Evolutionary conservation across 2,329 filamentous ascomycete genomes (phyloP).

Genomic region (Arthrobotrys conoides): DNA sequence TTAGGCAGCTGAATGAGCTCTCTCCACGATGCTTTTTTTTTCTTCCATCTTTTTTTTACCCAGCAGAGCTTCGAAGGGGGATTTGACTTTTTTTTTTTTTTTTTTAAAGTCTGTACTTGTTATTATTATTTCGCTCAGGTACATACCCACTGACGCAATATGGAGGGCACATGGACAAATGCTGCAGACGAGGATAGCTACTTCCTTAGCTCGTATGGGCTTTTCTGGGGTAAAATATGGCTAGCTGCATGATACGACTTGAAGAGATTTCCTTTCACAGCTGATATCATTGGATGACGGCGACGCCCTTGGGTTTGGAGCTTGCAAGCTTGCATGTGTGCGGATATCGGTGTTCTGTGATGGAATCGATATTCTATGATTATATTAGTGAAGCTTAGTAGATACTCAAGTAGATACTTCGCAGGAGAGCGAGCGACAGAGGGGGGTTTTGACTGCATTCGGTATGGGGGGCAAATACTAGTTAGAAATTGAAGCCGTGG

Average conservation of each 20-base stretch:
- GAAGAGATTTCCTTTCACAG: constrained; percentile 54
- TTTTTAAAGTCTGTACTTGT: neutral
- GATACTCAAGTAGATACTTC: too few relatives aligned
- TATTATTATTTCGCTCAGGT: constrained; percentile 43
- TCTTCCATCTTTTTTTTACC: too few relatives aligned
- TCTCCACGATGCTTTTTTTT: constrained; percentile 58
- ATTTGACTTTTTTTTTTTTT: constrained; percentile 24
- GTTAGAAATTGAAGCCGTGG: constrained; percentile 19
- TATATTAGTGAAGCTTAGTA: too few relatives aligned
- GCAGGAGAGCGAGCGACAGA: constrained; percentile 26
- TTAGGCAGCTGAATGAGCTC: constrained; percentile 54
- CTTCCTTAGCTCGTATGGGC: too few relatives aligned
- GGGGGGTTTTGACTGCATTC: constrained; percentile 38
- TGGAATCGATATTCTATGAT: constrained; percentile 41
- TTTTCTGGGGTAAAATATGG: constrained; percentile 60
- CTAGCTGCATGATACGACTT: constrained; percentile 48
- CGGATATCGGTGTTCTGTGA: constrained; percentile 11
- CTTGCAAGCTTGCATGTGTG: constrained; percentile 11
- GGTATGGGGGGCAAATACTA: constrained; percentile 30
- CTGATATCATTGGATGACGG: constrained; percentile 32
- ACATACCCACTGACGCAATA: constrained; percentile 57
- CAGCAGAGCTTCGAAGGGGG: constrained; percentile 30
- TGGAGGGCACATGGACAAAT: constrained; percentile 60
- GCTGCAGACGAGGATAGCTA: constrained; percentile 44
- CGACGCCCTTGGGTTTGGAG: too few relatives aligned